phyloP scores from a whole-genome alignment of 78 protist genomes.

The Dictyostelium citrinum region DNA sequence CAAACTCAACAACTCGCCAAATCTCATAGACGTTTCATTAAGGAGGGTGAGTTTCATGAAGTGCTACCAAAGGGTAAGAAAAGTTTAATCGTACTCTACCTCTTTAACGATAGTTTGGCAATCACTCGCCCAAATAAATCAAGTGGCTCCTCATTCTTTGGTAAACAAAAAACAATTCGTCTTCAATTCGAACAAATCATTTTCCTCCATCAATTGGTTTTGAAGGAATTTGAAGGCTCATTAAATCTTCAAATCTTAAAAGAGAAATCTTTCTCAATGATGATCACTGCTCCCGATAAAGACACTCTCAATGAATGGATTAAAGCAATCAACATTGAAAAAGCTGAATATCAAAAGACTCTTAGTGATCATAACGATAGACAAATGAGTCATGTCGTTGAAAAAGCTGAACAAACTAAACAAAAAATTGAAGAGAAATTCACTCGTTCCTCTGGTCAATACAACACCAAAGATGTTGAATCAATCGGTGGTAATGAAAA shows the following conservation, averaged over 20 bases:
- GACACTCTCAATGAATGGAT: slow-evolving; percentile 34
- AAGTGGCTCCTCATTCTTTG: slow-evolving; percentile 54
- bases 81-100: slow-evolving; percentile 14
- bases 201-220: slow-evolving; percentile 1
- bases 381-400: not conserved
- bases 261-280: not conserved
- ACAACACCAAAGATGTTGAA: slow-evolving; percentile 16
- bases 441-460: slow-evolving; percentile 54
- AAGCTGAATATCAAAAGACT: slow-evolving; percentile 9
- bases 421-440: slow-evolving; percentile 54
- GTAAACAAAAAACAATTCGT: slow-evolving; percentile 66
- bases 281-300: not conserved
- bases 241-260: not conserved
- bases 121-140: slow-evolving; percentile 48
- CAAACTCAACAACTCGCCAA: not conserved
- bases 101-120: slow-evolving; percentile 42
- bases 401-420: slow-evolving; percentile 48
- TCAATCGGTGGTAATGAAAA: not conserved
- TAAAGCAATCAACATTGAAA: slow-evolving; percentile 38
- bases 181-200: slow-evolving; percentile 33
- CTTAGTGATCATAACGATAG: slow-evolving; percentile 46
- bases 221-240: slow-evolving; percentile 14
- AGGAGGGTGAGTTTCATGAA: slow-evolving; percentile 65
- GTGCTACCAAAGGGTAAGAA: not conserved
- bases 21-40: slow-evolving; percentile 56